A percentile compares a stretch with the other conserved stretches of the same genome.
phyloP scores from a whole-genome alignment of 768 basidiomycete species.

The Trametes meyenii region DNA sequence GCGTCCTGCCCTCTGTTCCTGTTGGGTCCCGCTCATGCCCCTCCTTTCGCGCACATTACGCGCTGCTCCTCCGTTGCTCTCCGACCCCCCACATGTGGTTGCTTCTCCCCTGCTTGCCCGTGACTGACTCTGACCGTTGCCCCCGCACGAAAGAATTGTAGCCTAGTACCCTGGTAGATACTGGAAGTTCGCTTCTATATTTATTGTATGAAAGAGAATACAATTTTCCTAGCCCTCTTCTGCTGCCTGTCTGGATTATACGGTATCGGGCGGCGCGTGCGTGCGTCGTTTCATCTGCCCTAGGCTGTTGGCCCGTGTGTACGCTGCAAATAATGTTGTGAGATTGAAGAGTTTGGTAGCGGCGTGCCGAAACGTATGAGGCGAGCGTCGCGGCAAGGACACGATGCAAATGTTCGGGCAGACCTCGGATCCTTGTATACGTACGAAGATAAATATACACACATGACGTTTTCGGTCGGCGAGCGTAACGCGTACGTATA shows the following conservation, averaged over 20 bases:
- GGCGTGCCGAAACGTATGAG: too few species aligned
- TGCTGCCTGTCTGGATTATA: not conserved
- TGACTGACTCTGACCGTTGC: not conserved
- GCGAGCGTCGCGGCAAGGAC: too few species aligned
- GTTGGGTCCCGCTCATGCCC: not conserved
- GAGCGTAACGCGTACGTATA: too few species aligned
- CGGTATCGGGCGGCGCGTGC: too few species aligned
- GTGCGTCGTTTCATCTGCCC: too few species aligned
- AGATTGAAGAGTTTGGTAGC: too few species aligned
- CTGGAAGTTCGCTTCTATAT: conserved; percentile 23
- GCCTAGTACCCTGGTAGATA: conserved; percentile 30
- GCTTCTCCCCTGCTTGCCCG: not conserved
- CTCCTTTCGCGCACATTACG: not conserved
- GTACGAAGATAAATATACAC: too few species aligned
- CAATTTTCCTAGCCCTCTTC: not conserved
- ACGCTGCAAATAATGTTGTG: too few species aligned
- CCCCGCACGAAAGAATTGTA: conserved; percentile 21
- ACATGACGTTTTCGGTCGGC: too few species aligned
- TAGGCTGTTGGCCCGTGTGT: too few species aligned
- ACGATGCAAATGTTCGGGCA: too few species aligned
- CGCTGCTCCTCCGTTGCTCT: not conserved
- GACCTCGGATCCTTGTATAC: too few species aligned
- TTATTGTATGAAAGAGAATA: conserved; percentile 26
- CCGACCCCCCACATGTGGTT: not conserved
- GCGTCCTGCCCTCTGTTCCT: not conserved